These are phyloP conservation scores for Cercophora newfieldiana DNA, from an alignment of 495 filamentous ascomycete genomes.

Conservation along the genomic window DNA sequence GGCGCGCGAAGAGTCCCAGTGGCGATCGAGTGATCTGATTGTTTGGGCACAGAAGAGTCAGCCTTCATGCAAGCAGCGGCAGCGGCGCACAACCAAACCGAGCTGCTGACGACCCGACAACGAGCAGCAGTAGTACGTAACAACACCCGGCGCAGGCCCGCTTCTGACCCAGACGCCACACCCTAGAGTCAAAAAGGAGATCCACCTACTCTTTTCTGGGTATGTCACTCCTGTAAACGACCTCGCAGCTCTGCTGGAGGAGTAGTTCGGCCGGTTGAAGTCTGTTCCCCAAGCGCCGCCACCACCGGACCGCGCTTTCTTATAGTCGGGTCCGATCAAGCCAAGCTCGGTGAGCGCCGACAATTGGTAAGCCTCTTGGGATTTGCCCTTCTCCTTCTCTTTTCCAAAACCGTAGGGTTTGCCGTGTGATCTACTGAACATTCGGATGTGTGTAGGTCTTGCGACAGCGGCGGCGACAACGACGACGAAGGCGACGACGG, in stretches of 20 bases:
- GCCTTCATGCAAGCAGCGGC: constrained; percentile 2
- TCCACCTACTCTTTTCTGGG: constrained; percentile 49
- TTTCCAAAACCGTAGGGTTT: constrained; percentile 39
- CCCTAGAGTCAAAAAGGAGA: background rate
- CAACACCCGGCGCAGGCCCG: constrained; percentile 16
- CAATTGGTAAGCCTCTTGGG: constrained; percentile 35
- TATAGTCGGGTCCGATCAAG: constrained; percentile 36
- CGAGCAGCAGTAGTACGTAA: constrained; percentile 1
- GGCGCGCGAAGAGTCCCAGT: constrained; percentile 42
- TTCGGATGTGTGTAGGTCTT: constrained; percentile 37
- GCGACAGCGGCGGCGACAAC: constrained; percentile 18
- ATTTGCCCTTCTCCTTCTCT: constrained; percentile 32
- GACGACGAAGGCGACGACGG: background rate
- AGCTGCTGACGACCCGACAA: constrained; percentile 2
- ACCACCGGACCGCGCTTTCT: constrained; percentile 40
- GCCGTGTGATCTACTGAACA: constrained; percentile 51
- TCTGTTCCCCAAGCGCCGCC: constrained; percentile 37
- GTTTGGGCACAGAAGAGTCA: constrained; percentile 1
- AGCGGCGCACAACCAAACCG: background rate
- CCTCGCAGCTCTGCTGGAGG: constrained; percentile 30
- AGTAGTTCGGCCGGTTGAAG: constrained; percentile 29
- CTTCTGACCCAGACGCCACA: constrained; percentile 9
- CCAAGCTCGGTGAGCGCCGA: constrained; percentile 44
- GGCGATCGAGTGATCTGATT: constrained; percentile 41
- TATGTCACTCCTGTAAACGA: constrained; percentile 33